These are phyloP conservation scores for Cladophialophora carrionii DNA, from an alignment of 2,329 filamentous ascomycete genomes.

Conservation along the genomic window DNA sequence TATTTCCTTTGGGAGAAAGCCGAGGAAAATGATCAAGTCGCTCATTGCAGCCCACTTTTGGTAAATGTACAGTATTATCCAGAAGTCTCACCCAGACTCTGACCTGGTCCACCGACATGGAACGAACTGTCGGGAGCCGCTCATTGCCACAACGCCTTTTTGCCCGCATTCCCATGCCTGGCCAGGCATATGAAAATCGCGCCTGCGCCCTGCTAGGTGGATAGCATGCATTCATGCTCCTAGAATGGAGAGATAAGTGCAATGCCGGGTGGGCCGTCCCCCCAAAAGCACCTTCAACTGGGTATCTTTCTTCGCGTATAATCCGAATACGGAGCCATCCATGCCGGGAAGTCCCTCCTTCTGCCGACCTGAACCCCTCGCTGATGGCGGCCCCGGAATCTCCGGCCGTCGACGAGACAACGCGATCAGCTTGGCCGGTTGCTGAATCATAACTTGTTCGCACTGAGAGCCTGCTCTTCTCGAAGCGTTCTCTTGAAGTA, in stretches of 20 bases:
- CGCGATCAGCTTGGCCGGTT: not conserved
- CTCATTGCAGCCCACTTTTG: conserved; percentile 23
- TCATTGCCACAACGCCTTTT: conserved; percentile 23
- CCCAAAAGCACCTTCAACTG: conserved; percentile 16
- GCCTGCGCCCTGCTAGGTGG: not conserved
- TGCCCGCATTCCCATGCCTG: conserved; percentile 14
- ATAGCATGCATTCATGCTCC: conserved; percentile 22
- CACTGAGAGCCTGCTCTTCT: conserved; percentile 35
- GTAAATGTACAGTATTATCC: conserved; percentile 35
- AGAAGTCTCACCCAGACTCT: conserved; percentile 15
- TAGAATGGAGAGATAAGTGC: conserved; percentile 6
- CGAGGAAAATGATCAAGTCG: conserved; percentile 20
- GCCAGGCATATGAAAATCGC: not conserved
- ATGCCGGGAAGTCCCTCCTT: not conserved
- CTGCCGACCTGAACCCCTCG: conserved; percentile 2
- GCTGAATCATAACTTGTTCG: conserved; percentile 29
- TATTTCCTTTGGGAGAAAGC: conserved; percentile 18
- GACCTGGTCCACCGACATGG: conserved; percentile 11
- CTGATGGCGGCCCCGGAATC: not conserved
- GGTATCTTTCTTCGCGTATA: conserved; percentile 24
- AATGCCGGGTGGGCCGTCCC: conserved; percentile 7
- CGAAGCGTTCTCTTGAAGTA: conserved; percentile 59
- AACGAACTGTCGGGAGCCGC: not conserved
- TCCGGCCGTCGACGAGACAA: not conserved
- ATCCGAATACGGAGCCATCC: conserved; percentile 13